A percentile compares a stretch with the other conserved stretches of the same genome.
These are phyloP conservation scores for cucumber (Cucumis sativus) DNA, from an alignment of 306 rosid species.

Conservation along the genomic window Cucumber_9930_V3 NC_026659.2:26316001-26316500, in stretches of 20 bases:
- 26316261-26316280: too few species aligned
- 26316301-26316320: too few species aligned
- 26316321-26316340: too few species aligned
- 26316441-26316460: background rate
- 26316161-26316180: constrained; percentile 5
- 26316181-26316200: background rate
- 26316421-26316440: background rate
- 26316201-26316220: background rate
- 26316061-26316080: background rate
- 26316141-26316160: background rate
- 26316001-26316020: constrained; percentile 13
- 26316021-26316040: background rate
- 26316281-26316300: too few species aligned
- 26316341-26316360: too few species aligned
- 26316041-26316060: background rate
- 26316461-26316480: background rate
- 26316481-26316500: background rate
- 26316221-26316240: background rate
- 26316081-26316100: too few species aligned
- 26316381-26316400: background rate
- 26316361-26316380: too few species aligned
- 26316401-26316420: background rate
- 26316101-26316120: background rate
- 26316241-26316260: background rate
- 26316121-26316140: background rate